Evolutionary conservation across 495 filamentous ascomycete genomes (phyloP).

Genomic region (Penicillium arizonense): DNA sequence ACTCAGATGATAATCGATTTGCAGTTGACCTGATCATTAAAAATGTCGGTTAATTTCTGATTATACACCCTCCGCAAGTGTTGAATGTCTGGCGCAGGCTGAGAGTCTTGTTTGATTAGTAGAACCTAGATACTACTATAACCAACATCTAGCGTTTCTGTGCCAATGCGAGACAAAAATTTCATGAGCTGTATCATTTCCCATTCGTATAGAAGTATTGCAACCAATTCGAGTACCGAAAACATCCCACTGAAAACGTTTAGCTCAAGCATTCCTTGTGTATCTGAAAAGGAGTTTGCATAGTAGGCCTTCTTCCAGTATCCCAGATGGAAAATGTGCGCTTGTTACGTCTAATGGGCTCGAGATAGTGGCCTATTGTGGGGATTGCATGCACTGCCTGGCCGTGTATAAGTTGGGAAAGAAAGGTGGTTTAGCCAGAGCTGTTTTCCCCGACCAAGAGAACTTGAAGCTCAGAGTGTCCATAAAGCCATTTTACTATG

Average conservation of each 20-base stretch:
- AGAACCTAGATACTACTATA: background rate
- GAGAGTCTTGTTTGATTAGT: background rate
- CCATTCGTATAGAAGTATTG: background rate
- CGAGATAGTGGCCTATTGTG: background rate
- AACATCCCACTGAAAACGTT: background rate
- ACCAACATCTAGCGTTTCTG: background rate
- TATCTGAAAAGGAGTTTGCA: background rate
- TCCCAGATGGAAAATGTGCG: background rate
- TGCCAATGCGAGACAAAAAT: background rate
- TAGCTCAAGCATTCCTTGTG: background rate
- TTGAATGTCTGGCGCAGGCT: background rate
- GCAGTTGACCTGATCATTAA: background rate
- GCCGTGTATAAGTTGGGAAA: background rate
- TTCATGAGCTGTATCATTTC: background rate
- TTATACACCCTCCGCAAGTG: background rate
- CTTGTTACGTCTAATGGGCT: background rate
- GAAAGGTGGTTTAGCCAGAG: background rate
- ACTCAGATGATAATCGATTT: background rate
- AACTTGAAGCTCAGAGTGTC: background rate
- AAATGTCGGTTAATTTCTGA: background rate
- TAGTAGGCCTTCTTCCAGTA: background rate
- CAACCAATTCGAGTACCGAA: background rate
- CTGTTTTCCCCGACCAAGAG: background rate
- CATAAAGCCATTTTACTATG: background rate
- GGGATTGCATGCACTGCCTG: background rate